Base-by-base conservation (phyloP, 352 stramenopile species). In the Globisporangium heterothallicum region DNA sequence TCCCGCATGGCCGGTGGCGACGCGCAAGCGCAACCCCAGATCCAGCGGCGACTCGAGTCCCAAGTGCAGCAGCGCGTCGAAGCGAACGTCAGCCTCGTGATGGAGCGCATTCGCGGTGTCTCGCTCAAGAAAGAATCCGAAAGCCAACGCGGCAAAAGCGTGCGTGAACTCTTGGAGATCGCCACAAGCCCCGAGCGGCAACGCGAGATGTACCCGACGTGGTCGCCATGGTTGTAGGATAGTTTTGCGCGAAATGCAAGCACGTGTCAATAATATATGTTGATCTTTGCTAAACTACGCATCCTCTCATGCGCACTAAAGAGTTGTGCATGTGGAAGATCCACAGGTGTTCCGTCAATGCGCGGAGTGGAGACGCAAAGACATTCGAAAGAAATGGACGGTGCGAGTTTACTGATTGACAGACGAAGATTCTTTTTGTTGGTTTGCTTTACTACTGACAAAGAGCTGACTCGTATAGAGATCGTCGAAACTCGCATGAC, bases 201-300 rank as follows among this genome's bases (percentile, higher is more conserved):
- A 58, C 77, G 68, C 14, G 79, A 94, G 55, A 94, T 95, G 75
- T 88, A 90, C 48, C 83, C 85, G 22, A 94, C 85, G 29, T 95
- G 85, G 85, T 89, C 68, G 22, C 85, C 85, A 1, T 95, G 85
- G 85, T 60, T 95, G 16, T 95, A 89, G n/a, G n/a, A n/a, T n/a
- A n/a, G n/a, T n/a, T n/a, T n/a, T n/a, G n/a, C n/a, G n/a, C n/a
- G 60, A 38, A 27, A 21, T n/a, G n/a, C n/a, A n/a, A n/a, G n/a
- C n/a, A n/a, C n/a, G 40, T 42, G 42, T 45, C 22, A 43, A 52
- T 13, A 18, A 21, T 42, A 9, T 21, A 45, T 44, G 16, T 18
- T n/a, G n/a, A 25, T 42, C 16, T 38, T 19, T 58, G 25, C 18
- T n/a, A n/a, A n/a, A n/a, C n/a, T n/a, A n/a, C n/a, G n/a, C n/a